These are phyloP conservation scores for Apocynum venetum DNA, from an alignment of 257 asterid species.

Conservation along the genomic window DNA sequence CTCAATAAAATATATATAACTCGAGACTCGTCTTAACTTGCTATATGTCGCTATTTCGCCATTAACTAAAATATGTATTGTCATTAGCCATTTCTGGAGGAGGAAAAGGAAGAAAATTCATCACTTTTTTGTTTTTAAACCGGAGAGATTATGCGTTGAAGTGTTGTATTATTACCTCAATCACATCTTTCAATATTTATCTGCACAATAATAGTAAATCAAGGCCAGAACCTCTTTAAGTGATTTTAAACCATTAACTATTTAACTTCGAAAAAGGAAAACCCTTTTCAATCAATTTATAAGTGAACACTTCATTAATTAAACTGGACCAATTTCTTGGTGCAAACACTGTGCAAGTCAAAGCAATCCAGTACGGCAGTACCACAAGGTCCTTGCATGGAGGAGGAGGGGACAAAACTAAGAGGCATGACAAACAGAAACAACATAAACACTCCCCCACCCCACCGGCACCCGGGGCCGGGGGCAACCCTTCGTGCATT, in stretches of 20 bases:
- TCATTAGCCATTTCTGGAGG: background rate
- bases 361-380: background rate
- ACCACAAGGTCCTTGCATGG: background rate
- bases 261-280: background rate
- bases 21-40: too few relatives aligned
- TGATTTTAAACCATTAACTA: background rate
- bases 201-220: background rate
- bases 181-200: too few relatives aligned
- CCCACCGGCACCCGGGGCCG: too few relatives aligned
- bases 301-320: background rate
- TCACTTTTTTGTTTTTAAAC: too few relatives aligned
- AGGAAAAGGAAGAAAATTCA: too few relatives aligned
- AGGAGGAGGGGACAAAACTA: background rate
- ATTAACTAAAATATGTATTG: too few relatives aligned
- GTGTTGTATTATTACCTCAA: background rate
- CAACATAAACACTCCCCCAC: too few relatives aligned
- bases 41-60: too few relatives aligned
- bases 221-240: background rate
- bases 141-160: too few relatives aligned
- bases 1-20: too few relatives aligned
- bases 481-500: too few relatives aligned
- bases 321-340: slow-evolving; percentile 1
- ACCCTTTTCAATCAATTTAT: background rate
- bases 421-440: too few relatives aligned
- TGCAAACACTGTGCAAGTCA: background rate